A percentile compares a stretch with the other conserved stretches of the same genome.
These are phyloP conservation scores for cucumber (Cucumis sativus) DNA, from an alignment of 306 rosid species.

Conservation along the genomic window DNA sequence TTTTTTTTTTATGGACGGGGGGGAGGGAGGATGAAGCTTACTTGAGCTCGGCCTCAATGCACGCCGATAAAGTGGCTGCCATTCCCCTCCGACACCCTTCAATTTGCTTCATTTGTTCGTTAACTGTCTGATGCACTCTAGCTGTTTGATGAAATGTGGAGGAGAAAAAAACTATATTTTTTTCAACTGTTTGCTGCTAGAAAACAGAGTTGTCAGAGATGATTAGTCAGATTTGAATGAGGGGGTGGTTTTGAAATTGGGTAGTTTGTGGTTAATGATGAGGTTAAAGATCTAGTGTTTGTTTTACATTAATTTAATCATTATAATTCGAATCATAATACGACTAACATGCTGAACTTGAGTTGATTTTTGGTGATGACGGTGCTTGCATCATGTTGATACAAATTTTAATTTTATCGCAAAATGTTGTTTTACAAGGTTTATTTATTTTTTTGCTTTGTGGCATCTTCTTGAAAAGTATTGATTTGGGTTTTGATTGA, in stretches of 20 bases:
- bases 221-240: neutral
- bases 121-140: neutral
- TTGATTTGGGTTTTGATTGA: slow-evolving; percentile 2
- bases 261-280: slow-evolving; percentile 3
- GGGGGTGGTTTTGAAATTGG: neutral
- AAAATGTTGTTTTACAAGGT: neutral
- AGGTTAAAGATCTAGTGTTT: neutral
- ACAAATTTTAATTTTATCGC: no score
- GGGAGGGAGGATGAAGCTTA: neutral
- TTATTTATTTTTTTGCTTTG: neutral
- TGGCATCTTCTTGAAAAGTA: neutral
- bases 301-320: slow-evolving; percentile 1
- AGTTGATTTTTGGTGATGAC: neutral
- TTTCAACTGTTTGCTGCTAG: neutral
- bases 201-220: neutral
- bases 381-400: neutral
- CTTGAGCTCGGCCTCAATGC: slow-evolving; percentile 16
- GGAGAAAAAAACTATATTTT: neutral
- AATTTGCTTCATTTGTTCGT: neutral
- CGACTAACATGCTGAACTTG: slow-evolving; percentile 3
- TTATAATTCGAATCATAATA: slow-evolving; percentile 1
- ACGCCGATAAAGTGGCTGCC: slow-evolving; percentile 37
- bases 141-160: neutral
- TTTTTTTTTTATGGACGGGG: neutral
- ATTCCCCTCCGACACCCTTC: slow-evolving; percentile 8